Percentiles rank a stretch among this genome's conserved stretches.
Conservation (phyloP, 2,329 filamentous ascomycete genomes). For the Aspergillus viridinutans region DNA sequence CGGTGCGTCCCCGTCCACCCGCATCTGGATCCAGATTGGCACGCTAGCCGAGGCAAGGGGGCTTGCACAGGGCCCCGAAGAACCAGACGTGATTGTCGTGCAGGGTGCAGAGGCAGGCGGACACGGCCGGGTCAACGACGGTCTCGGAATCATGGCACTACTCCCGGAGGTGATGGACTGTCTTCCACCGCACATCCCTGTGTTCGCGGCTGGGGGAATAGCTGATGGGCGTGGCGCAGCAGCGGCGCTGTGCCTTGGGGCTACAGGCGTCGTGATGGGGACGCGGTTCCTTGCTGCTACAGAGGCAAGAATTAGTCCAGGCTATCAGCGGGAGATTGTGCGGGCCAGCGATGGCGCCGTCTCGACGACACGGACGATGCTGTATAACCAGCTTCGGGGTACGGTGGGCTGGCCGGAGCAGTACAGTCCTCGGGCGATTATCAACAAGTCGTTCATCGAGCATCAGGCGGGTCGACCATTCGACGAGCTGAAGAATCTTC, state of each 20-base stretch:
- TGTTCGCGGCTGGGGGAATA: constrained; percentile 53
- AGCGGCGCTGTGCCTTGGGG: constrained; percentile 50
- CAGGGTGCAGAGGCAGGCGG: constrained; percentile 56
- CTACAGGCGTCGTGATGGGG: constrained; percentile 56
- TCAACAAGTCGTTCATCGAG: constrained; percentile 53
- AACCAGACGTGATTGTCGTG: constrained; percentile 52
- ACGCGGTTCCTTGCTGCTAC: constrained; percentile 57
- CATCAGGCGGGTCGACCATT: constrained; percentile 40
- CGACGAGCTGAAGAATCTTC: constrained; percentile 42
- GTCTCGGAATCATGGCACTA: constrained; percentile 48
- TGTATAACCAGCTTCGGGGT: constrained; percentile 55
- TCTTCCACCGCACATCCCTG: constrained; percentile 36
- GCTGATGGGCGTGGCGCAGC: constrained; percentile 50
- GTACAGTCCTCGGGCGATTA: constrained; percentile 57
- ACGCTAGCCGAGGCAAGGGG: constrained; percentile 47
- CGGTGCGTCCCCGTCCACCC: constrained; percentile 37
- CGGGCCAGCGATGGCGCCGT: constrained; percentile 50
- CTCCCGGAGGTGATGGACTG: constrained; percentile 51
- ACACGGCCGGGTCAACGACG: constrained; percentile 46
- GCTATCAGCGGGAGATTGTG: constrained; percentile 51
- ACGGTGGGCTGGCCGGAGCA: constrained; percentile 56
- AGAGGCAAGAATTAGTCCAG: constrained; percentile 49
- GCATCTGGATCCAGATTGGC: constrained; percentile 56
- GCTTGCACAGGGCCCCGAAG: constrained; percentile 30
- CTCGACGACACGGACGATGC: constrained; percentile 47